Conservation (phyloP, 116 monocot genomes). For the Iris pallida region DNA sequence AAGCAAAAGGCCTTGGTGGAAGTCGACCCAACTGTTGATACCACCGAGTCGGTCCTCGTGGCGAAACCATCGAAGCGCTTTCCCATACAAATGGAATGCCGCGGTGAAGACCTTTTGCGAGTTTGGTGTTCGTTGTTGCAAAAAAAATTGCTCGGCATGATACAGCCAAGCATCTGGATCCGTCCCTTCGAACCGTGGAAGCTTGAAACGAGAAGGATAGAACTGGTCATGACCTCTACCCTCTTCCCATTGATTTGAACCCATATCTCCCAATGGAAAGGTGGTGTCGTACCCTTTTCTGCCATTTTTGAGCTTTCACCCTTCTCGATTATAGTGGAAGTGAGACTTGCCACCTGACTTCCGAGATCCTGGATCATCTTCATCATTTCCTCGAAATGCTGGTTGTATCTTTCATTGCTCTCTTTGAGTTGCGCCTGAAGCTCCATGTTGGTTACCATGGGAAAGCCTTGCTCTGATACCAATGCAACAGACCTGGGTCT, state of each 20-base stretch:
- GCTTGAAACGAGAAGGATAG: not conserved
- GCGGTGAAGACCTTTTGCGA: not conserved
- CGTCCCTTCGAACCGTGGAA: not conserved
- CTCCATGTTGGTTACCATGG: not conserved
- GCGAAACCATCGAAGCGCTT: not conserved
- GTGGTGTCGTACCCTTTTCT: not conserved
- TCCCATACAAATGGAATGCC: constrained; percentile 6
- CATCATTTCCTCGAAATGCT: not conserved
- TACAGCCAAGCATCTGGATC: not conserved
- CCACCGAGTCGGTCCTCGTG: not conserved
- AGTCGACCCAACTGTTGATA: not conserved
- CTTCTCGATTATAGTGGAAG: not conserved
- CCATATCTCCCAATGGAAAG: not conserved
- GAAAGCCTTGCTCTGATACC: constrained; percentile 3
- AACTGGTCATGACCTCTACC: not conserved
- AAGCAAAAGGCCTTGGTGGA: not conserved
- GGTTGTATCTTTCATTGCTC: not conserved
- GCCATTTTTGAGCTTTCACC: not conserved
- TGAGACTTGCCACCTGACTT: not conserved
- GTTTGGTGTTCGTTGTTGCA: not conserved
- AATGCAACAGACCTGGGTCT: not conserved
- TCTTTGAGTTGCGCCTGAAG: not conserved
- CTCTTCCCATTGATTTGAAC: not conserved
- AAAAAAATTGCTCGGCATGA: not conserved
- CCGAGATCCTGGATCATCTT: not conserved